Conservation (phyloP, 257 asterid genomes). For the Solanum clarkiae region DNA sequence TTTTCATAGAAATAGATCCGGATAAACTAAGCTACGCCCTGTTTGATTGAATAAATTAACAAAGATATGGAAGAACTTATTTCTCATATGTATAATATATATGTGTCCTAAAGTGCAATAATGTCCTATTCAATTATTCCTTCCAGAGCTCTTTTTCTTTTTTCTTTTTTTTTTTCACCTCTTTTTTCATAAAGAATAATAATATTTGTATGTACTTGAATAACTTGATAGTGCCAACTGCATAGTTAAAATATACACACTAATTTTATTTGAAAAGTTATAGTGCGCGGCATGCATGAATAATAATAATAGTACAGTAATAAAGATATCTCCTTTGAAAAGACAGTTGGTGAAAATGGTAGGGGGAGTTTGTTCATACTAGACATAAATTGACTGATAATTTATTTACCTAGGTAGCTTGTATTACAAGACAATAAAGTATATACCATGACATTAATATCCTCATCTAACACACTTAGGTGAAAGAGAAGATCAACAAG, state of each 20-base stretch:
- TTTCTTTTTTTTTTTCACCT: not conserved
- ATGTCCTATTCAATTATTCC: not conserved
- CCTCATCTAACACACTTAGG: not conserved
- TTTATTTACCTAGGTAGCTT: not conserved
- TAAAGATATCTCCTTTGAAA: not conserved
- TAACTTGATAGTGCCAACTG: not conserved
- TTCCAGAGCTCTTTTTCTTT: not conserved
- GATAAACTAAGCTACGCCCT: no score
- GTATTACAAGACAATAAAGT: not conserved
- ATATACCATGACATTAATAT: not conserved
- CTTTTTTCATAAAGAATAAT: not conserved
- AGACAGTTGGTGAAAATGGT: not conserved
- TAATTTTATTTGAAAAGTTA: not conserved
- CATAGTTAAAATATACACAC: not conserved
- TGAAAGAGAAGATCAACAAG: not conserved
- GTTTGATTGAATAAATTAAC: not conserved
- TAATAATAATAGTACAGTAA: not conserved
- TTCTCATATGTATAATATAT: not conserved
- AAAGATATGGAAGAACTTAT: not conserved
- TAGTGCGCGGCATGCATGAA: not conserved
- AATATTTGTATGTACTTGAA: not conserved
- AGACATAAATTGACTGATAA: not conserved
- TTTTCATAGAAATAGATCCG: rapidly evolving
- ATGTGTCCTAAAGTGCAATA: not conserved
- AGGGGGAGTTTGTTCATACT: not conserved